Percentiles rank a stretch among this genome's conserved stretches.
phyloP scores from a whole-genome alignment of 805 yeast species.

The Zygoascus tannicola region DNA sequence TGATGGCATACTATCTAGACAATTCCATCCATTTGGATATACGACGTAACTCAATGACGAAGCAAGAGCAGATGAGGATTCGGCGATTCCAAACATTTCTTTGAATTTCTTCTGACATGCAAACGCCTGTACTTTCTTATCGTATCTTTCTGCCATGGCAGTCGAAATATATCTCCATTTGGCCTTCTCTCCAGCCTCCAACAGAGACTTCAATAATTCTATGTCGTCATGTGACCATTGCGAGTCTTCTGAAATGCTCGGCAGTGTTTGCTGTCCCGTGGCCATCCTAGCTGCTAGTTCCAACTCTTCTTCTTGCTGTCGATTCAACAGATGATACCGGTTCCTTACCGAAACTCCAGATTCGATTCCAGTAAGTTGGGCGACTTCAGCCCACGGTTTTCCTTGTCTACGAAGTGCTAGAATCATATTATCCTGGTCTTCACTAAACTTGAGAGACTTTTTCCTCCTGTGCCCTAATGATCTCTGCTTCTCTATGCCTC shows the following conservation, averaged over 20 bases:
- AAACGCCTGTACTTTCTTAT: slow-evolving; percentile 40
- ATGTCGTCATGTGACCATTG: slow-evolving; percentile 37
- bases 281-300: slow-evolving; percentile 64
- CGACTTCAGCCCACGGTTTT: slow-evolving; percentile 63
- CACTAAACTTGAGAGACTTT: slow-evolving; percentile 33
- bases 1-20: slow-evolving; percentile 18
- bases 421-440: slow-evolving; percentile 58
- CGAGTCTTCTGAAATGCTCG: neutral
- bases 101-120: slow-evolving; percentile 50
- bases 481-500: neutral
- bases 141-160: slow-evolving; percentile 21
- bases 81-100: slow-evolving; percentile 46
- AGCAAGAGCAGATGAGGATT: slow-evolving; percentile 38
- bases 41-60: slow-evolving; percentile 48
- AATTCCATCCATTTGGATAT: slow-evolving; percentile 38
- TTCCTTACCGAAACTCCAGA: slow-evolving; percentile 30
- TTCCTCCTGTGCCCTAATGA: slow-evolving; percentile 6
- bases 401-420: slow-evolving; percentile 51
- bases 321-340: slow-evolving; percentile 31
- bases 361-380: slow-evolving; percentile 43
- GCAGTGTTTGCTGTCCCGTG: neutral
- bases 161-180: slow-evolving; percentile 53
- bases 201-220: slow-evolving; percentile 37
- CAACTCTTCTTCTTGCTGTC: slow-evolving; percentile 45
- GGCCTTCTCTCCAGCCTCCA: slow-evolving; percentile 45